These are phyloP conservation scores for Suillus subluteus DNA, from an alignment of 768 basidiomycete species.

Conservation along the genomic window DNA sequence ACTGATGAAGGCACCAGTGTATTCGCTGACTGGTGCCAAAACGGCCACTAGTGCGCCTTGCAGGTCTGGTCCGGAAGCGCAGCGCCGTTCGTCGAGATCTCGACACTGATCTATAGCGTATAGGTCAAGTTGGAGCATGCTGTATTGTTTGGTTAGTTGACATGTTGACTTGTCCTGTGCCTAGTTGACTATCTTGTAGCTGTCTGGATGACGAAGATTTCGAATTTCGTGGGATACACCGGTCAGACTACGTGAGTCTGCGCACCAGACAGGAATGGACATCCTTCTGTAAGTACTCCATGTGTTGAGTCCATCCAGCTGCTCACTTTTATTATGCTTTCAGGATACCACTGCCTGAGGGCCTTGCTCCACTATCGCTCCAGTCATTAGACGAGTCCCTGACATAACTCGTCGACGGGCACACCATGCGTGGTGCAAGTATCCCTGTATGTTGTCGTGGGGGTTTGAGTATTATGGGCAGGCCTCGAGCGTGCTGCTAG, in stretches of 20 bases:
- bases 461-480: conserved; percentile 65
- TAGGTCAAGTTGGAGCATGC: conserved; percentile 71
- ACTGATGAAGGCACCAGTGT: background rate
- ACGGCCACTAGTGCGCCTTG: conserved; percentile 59
- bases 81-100: conserved; percentile 84
- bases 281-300: conserved; percentile 50
- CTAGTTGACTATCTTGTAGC: conserved; percentile 38
- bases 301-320: background rate
- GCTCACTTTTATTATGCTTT: background rate
- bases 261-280: no score
- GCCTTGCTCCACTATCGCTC: conserved; percentile 67
- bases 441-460: conserved; percentile 89
- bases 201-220: conserved; percentile 88
- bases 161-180: background rate
- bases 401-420: conserved; percentile 62
- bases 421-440: conserved; percentile 72
- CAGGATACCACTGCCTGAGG: conserved; percentile 65
- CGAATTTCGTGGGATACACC: conserved; percentile 79
- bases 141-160: conserved; percentile 78
- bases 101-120: conserved; percentile 72
- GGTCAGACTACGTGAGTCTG: conserved; percentile 39
- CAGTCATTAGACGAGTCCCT: conserved; percentile 68
- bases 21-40: conserved; percentile 8
- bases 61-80: conserved; percentile 77
- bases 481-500: no score